A percentile compares a stretch with the other conserved stretches of the same genome.
phyloP scores from a whole-genome alignment of 306 rosid genomes.

The Pyrus betulifolia region DNA sequence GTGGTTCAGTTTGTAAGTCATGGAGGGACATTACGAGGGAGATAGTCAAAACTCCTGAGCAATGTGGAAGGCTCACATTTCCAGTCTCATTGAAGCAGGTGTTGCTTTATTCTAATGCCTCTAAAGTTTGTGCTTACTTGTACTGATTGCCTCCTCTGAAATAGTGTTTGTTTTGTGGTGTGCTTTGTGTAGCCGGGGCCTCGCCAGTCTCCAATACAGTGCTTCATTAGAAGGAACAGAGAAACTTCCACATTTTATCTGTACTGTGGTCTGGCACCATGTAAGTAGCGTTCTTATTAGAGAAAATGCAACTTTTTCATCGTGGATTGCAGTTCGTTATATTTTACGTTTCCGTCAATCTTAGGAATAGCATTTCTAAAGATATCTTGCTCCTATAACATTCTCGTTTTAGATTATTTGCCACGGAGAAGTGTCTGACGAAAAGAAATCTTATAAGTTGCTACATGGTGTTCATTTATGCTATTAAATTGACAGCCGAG shows the following conservation, averaged over 20 bases:
- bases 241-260: slow-evolving; percentile 59
- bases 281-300: slow-evolving; percentile 43
- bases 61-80: slow-evolving; percentile 75
- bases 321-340: no score
- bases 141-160: not conserved
- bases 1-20: slow-evolving; percentile 82
- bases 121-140: not conserved
- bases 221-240: slow-evolving; percentile 76
- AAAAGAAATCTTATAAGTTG: not conserved
- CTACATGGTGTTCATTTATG: slow-evolving; percentile 12
- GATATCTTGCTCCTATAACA: no score
- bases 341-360: no score
- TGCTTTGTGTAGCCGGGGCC: slow-evolving; percentile 67
- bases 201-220: slow-evolving; percentile 66
- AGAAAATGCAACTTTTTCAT: no score
- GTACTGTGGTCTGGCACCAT: slow-evolving; percentile 59
- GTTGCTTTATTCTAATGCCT: not conserved
- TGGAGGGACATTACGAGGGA: slow-evolving; percentile 68
- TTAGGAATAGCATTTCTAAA: no score
- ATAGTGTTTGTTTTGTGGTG: not conserved
- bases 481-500: slow-evolving; percentile 51
- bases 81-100: slow-evolving; percentile 93
- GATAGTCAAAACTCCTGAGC: slow-evolving; percentile 75
- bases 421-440: not conserved
- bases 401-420: not conserved